These are phyloP conservation scores for Paecilomyces variotii DNA, from an alignment of 2,329 filamentous ascomycete genomes.

Conservation along the genomic window DNA sequence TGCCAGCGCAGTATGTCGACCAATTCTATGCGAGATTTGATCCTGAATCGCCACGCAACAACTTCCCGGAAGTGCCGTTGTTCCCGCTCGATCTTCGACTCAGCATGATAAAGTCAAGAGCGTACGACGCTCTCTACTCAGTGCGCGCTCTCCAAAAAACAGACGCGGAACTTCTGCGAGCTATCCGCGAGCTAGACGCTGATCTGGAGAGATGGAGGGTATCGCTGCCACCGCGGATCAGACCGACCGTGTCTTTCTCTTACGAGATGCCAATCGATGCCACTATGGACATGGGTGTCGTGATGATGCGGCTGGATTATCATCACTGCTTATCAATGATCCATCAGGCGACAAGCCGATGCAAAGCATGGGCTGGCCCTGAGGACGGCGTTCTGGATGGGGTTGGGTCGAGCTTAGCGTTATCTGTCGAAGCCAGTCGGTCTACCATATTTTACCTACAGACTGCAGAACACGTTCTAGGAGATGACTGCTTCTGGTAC, in stretches of 20 bases:
- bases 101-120: conserved; percentile 45
- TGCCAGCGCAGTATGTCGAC: conserved; percentile 38
- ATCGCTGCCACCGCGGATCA: conserved; percentile 38
- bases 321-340: conserved; percentile 49
- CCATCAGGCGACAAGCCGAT: conserved; percentile 48
- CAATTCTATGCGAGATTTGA: conserved; percentile 16
- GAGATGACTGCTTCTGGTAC: conserved; percentile 45
- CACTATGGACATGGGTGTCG: conserved; percentile 39
- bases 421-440: conserved; percentile 50
- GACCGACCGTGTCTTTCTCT: conserved; percentile 42
- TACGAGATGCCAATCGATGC: conserved; percentile 19
- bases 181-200: conserved; percentile 50
- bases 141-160: conserved; percentile 41
- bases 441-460: conserved; percentile 46
- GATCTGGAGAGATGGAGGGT: conserved; percentile 49
- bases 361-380: conserved; percentile 33
- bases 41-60: conserved; percentile 9
- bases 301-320: conserved; percentile 48
- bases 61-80: conserved; percentile 19
- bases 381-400: conserved; percentile 35
- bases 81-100: conserved; percentile 45
- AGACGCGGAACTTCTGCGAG: conserved; percentile 47
- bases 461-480: conserved; percentile 35
- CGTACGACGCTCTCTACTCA: conserved; percentile 44
- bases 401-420: conserved; percentile 45